These are phyloP conservation scores for Penicillium robsamsonii DNA, from an alignment of 495 filamentous ascomycete species.

Conservation along the genomic window DNA sequence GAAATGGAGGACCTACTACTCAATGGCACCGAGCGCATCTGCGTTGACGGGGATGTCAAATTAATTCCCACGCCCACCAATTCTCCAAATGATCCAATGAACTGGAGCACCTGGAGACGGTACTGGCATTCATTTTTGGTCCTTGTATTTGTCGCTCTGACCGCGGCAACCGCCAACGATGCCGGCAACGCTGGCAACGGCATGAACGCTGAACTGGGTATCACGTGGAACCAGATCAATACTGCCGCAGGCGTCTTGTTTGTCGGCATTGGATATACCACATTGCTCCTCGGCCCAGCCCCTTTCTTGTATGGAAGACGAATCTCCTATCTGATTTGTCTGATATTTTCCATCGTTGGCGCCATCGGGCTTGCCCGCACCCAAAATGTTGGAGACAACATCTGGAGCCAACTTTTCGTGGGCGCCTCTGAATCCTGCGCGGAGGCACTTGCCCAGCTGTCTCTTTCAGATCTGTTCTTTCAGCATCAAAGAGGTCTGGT, in stretches of 20 bases:
- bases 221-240: slow-evolving; percentile 25
- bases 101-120: slow-evolving; percentile 49
- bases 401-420: slow-evolving; percentile 30
- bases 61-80: slow-evolving; percentile 49
- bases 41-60: slow-evolving; percentile 36
- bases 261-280: slow-evolving; percentile 26
- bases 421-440: slow-evolving; percentile 31
- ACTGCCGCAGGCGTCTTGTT: slow-evolving; percentile 29
- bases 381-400: slow-evolving; percentile 21
- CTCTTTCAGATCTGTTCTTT: slow-evolving; percentile 30
- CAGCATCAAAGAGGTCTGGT: slow-evolving; percentile 28
- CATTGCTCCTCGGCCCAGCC: slow-evolving; percentile 21
- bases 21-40: slow-evolving; percentile 23
- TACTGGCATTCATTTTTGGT: slow-evolving; percentile 31
- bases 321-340: slow-evolving; percentile 25
- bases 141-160: slow-evolving; percentile 25
- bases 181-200: slow-evolving; percentile 28
- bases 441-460: slow-evolving; percentile 29
- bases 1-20: slow-evolving; percentile 13
- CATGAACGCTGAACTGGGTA: slow-evolving; percentile 23
- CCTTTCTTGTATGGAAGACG: slow-evolving; percentile 29
- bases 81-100: slow-evolving; percentile 53
- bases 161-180: slow-evolving; percentile 30
- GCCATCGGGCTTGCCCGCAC: slow-evolving; percentile 25
- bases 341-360: slow-evolving; percentile 22